These are phyloP conservation scores for Clitopilus hobsonii DNA, from an alignment of 768 basidiomycete species.

Conservation along the genomic window DNA sequence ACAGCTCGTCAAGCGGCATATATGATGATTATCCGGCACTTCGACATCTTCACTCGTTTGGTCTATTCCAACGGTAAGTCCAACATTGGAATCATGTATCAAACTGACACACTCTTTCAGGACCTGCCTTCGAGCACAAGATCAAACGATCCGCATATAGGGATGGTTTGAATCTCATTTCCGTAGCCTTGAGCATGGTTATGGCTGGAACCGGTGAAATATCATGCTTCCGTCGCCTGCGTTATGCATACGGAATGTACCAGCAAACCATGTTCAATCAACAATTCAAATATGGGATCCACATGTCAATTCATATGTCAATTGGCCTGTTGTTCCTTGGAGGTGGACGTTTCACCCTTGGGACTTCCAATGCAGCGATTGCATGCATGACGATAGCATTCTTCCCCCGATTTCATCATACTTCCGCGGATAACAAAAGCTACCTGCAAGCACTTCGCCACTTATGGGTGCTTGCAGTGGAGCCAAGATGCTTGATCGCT, in stretches of 20 bases:
- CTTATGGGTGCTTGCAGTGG: slow-evolving; percentile 93
- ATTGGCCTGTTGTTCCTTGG: slow-evolving; percentile 92
- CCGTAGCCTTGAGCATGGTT: slow-evolving; percentile 83
- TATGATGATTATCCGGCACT: slow-evolving; percentile 72
- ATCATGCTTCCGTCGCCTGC: slow-evolving; percentile 78
- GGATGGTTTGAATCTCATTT: slow-evolving; percentile 84
- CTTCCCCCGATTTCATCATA: slow-evolving; percentile 82
- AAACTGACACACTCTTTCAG: slow-evolving; percentile 30
- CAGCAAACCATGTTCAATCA: slow-evolving; percentile 57
- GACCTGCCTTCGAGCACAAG: slow-evolving; percentile 77
- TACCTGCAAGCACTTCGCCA: slow-evolving; percentile 93
- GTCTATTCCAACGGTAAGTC: slow-evolving; percentile 64
- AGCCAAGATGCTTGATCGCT: slow-evolving; percentile 88
- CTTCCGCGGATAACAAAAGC: slow-evolving; percentile 82
- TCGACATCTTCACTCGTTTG: slow-evolving; percentile 72
- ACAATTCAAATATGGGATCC: slow-evolving; percentile 79
- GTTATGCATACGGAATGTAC: slow-evolving; percentile 88
- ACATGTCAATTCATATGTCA: slow-evolving; percentile 87
- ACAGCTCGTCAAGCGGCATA: slow-evolving; percentile 91
- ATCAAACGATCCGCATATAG: slow-evolving; percentile 85
- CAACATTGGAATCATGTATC: slow-evolving; percentile 1
- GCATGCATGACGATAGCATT: slow-evolving; percentile 88
- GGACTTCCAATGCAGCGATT: slow-evolving; percentile 87
- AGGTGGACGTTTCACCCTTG: slow-evolving; percentile 86
- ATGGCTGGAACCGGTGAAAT: slow-evolving; percentile 98